phyloP scores from a whole-genome alignment of 2,329 filamentous ascomycete genomes.

The Cercospora zeina region DNA sequence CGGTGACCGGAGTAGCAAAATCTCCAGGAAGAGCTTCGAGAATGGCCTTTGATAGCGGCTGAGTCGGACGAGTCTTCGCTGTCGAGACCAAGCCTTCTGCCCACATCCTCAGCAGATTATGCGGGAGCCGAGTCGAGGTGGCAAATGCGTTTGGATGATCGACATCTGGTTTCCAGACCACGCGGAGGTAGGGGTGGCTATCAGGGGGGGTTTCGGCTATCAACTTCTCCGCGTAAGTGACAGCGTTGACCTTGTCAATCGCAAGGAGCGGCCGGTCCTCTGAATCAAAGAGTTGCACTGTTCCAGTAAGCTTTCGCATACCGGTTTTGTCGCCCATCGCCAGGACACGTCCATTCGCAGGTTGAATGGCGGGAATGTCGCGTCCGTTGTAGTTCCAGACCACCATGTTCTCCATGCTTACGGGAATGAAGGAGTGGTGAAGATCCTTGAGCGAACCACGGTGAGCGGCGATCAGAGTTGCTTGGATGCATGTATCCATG shows the following conservation, averaged over 20 bases:
- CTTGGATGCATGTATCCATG: background rate
- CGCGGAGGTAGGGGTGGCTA: background rate
- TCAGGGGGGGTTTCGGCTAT: background rate
- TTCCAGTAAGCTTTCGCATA: background rate
- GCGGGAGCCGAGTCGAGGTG: background rate
- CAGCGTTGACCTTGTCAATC: background rate
- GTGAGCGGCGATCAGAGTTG: background rate
- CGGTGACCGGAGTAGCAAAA: background rate
- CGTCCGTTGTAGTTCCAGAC: background rate
- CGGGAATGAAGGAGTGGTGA: background rate
- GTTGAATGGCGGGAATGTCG: background rate
- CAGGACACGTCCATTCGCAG: background rate
- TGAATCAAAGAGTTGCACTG: background rate
- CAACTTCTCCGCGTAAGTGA: background rate
- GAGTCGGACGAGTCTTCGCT: background rate
- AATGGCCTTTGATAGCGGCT: background rate
- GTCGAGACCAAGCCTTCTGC: constrained; percentile 1
- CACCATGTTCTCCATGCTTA: background rate
- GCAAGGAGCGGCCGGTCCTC: background rate
- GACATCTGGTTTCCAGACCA: background rate
- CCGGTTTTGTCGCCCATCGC: background rate
- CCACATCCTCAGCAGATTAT: background rate
- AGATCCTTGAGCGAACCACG: background rate
- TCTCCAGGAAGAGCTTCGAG: background rate
- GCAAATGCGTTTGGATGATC: background rate